These are phyloP conservation scores for Bryoglossum gracile DNA, from an alignment of 495 filamentous ascomycete genomes.

Conservation along the genomic window DNA sequence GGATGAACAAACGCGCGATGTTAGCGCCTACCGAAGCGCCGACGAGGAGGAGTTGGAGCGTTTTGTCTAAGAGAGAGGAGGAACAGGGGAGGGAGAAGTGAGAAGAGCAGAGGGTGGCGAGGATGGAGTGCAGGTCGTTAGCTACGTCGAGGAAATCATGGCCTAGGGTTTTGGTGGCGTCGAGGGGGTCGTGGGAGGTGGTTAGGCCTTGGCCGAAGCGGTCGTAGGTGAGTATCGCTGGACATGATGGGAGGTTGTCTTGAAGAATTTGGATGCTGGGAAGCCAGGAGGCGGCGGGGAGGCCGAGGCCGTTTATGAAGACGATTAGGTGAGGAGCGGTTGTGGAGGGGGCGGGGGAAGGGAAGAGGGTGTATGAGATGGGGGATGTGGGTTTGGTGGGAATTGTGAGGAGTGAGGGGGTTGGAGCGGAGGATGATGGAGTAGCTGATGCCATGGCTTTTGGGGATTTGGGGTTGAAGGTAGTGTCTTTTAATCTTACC, in stretches of 20 bases:
- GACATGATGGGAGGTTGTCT: constrained; percentile 21
- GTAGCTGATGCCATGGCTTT: no score
- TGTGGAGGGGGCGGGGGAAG: constrained; percentile 9
- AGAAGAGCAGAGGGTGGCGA: constrained; percentile 31
- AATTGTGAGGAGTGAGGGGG: no score
- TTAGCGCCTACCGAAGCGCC: constrained; percentile 53
- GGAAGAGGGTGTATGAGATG: constrained; percentile 26
- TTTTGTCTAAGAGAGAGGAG: constrained; percentile 8
- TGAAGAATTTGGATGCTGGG: constrained; percentile 4
- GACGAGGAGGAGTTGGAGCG: constrained; percentile 35
- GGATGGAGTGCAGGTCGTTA: constrained; percentile 45
- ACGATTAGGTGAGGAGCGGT: constrained; percentile 39
- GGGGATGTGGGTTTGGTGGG: constrained; percentile 25
- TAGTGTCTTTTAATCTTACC: no score
- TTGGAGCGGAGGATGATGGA: no score
- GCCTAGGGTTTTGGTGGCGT: constrained; percentile 39
- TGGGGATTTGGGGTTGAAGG: no score
- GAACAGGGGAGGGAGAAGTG: neutral
- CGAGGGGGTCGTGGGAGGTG: constrained; percentile 44
- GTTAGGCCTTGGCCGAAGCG: constrained; percentile 56
- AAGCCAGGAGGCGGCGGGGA: constrained; percentile 34
- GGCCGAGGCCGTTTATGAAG: constrained; percentile 55
- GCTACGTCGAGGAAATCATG: constrained; percentile 45
- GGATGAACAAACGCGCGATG: constrained; percentile 49
- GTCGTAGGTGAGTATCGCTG: constrained; percentile 54